These are phyloP conservation scores for Porphyrellus sp. DNA, from an alignment of 1,284 basidiomycete genomes.

Conservation along the genomic window DNA sequence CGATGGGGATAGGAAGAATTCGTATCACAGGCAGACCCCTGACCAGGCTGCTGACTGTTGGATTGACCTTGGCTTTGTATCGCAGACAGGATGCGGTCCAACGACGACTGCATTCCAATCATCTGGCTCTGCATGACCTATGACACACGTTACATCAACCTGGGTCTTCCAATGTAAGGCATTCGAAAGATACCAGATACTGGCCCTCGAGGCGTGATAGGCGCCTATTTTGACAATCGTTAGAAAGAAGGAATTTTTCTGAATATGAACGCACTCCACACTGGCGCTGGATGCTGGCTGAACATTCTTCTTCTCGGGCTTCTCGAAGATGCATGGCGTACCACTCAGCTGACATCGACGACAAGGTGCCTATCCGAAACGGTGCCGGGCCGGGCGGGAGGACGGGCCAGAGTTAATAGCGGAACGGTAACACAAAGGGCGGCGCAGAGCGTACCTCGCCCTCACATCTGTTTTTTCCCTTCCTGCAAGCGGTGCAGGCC, in stretches of 20 bases:
- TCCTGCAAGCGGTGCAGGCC: constrained; percentile 79
- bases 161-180: constrained; percentile 40
- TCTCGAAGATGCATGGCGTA: constrained; percentile 86
- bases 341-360: constrained; percentile 85
- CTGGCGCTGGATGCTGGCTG: constrained; percentile 60
- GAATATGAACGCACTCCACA: constrained; percentile 53
- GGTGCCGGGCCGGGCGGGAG: constrained; percentile 60
- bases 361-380: constrained; percentile 69
- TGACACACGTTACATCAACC: constrained; percentile 30
- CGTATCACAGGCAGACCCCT: constrained; percentile 27
- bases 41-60: constrained; percentile 34
- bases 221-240: constrained; percentile 48
- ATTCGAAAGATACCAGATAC: constrained; percentile 54
- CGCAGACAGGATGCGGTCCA: constrained; percentile 73
- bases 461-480: constrained; percentile 92
- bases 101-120: constrained; percentile 84
- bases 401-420: constrained; percentile 51
- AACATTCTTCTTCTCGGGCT: constrained; percentile 79
- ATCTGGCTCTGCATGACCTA: constrained; percentile 85
- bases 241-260: constrained; percentile 11
- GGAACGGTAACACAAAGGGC: constrained; percentile 29
- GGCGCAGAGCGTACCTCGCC: constrained; percentile 59
- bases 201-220: constrained; percentile 80
- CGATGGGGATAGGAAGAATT: constrained; percentile 29
- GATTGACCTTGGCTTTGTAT: constrained; percentile 53